Conservation (phyloP, 306 rosid genomes). For the Quercus suber region DNA sequence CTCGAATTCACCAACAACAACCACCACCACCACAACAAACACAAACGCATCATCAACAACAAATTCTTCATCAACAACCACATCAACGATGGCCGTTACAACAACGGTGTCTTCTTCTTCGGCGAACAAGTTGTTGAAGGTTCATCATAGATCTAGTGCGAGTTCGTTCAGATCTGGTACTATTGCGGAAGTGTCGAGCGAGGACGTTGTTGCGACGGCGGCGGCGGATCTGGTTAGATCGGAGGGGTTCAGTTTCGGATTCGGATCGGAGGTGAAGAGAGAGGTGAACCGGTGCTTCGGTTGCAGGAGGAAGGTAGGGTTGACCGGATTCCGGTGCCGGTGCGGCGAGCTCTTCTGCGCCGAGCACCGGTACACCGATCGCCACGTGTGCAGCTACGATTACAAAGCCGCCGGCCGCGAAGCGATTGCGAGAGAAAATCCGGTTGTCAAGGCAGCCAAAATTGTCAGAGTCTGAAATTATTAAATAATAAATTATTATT, state of each 20-base stretch:
- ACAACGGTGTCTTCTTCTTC: constrained; percentile 40
- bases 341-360: constrained; percentile 91
- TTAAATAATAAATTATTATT: too few relatives aligned
- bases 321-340: constrained; percentile 91
- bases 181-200: too few relatives aligned
- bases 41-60: background rate
- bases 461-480: constrained; percentile 64
- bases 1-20: background rate
- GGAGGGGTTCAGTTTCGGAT: constrained; percentile 22
- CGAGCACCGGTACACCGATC: constrained; percentile 91
- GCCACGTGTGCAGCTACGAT: constrained; percentile 90
- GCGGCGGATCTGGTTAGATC: constrained; percentile 23
- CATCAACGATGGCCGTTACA: constrained; percentile 9
- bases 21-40: constrained; percentile 12
- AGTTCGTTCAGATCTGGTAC: too few relatives aligned
- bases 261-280: constrained; percentile 31
- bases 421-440: constrained; percentile 90
- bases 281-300: constrained; percentile 84
- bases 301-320: constrained; percentile 69
- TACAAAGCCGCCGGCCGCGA: constrained; percentile 88
- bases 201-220: too few relatives aligned
- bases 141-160: constrained; percentile 21
- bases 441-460: constrained; percentile 82
- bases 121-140: constrained; percentile 31
- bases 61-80: background rate